phyloP scores from a whole-genome alignment of 2,329 filamentous ascomycete genomes.

The Mycocentrospora acerina region DNA sequence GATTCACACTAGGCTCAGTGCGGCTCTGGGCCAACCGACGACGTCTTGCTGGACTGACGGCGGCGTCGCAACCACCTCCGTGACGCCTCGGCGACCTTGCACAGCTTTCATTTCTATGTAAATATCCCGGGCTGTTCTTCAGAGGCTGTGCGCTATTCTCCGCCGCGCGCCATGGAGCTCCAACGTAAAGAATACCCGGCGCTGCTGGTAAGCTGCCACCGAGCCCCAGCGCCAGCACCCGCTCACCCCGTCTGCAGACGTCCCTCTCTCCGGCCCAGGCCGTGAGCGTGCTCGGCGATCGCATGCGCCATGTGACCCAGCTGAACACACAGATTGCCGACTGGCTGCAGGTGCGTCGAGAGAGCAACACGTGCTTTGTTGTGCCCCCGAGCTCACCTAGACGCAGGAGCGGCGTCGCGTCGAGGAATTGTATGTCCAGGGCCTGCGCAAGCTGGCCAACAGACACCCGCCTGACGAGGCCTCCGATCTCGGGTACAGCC shows the following conservation, averaged over 20 bases:
- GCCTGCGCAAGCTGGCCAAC: constrained; percentile 76
- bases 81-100: constrained; percentile 29
- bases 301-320: constrained; percentile 81
- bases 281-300: constrained; percentile 78
- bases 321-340: constrained; percentile 91
- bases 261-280: constrained; percentile 80
- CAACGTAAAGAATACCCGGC: constrained; percentile 88
- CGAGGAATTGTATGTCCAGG: constrained; percentile 84
- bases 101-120: constrained; percentile 31
- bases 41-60: no score
- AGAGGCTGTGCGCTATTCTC: constrained; percentile 32
- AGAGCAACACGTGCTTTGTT: constrained; percentile 3
- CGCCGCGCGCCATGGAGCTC: constrained; percentile 55
- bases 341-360: constrained; percentile 81
- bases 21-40: no score
- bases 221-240: constrained; percentile 20
- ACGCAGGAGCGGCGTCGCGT: constrained; percentile 84
- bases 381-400: constrained; percentile 20
- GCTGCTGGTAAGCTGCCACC: constrained; percentile 70
- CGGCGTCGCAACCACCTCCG: constrained; percentile 20
- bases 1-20: constrained; percentile 3
- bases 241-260: constrained; percentile 58
- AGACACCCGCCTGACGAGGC: constrained; percentile 72
- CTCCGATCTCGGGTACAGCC: constrained; percentile 79
- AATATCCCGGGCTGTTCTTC: constrained; percentile 19